These are phyloP conservation scores for Hyaloscypha variabilis DNA, from an alignment of 495 filamentous ascomycete genomes.

Conservation along the genomic window DNA sequence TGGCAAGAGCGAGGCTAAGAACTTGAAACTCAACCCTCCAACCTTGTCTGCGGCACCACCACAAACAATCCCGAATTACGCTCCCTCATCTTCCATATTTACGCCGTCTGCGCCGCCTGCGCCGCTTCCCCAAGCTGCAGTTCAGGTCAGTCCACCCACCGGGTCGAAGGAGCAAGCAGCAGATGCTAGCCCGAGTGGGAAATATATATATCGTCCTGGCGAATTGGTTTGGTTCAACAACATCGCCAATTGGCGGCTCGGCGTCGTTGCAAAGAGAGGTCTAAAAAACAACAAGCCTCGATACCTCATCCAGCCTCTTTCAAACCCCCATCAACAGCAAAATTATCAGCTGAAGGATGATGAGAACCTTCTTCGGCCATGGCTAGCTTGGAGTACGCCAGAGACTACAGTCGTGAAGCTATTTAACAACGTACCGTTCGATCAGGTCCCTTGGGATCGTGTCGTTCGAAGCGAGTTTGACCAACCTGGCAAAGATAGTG, in stretches of 20 bases:
- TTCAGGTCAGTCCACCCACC: slow-evolving; percentile 9
- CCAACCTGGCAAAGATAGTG: slow-evolving; percentile 31
- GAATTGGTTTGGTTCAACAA: slow-evolving; percentile 64
- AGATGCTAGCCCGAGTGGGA: slow-evolving; percentile 32
- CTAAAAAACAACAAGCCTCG: slow-evolving; percentile 31
- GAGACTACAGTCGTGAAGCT: slow-evolving; percentile 31
- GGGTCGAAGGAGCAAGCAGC: slow-evolving; percentile 34
- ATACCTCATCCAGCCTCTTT: slow-evolving; percentile 55
- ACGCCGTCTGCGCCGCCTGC: too few relatives aligned
- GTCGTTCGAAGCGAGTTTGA: slow-evolving; percentile 43
- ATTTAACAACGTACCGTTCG: slow-evolving; percentile 42
- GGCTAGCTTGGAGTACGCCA: slow-evolving; percentile 66
- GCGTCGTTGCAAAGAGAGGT: slow-evolving; percentile 45
- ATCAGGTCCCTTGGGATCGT: slow-evolving; percentile 54
- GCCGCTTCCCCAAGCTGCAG: slow-evolving; percentile 13
- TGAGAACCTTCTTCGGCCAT: slow-evolving; percentile 52
- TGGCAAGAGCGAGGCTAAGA: slow-evolving; percentile 1
- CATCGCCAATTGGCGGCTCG: slow-evolving; percentile 58
- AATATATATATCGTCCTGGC: slow-evolving; percentile 57
- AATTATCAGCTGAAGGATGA: slow-evolving; percentile 37
- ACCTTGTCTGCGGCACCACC: slow-evolving; percentile 7
- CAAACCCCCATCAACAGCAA: slow-evolving; percentile 47
- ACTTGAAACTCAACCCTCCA: neutral
- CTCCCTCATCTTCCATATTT: slow-evolving; percentile 9
- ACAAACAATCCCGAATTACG: slow-evolving; percentile 11